Evolutionary conservation across 345 rosid genomes (phyloP), one percentile per base, ranked within the genome.

Genomic region (Atalantia buxifolia): DNA sequence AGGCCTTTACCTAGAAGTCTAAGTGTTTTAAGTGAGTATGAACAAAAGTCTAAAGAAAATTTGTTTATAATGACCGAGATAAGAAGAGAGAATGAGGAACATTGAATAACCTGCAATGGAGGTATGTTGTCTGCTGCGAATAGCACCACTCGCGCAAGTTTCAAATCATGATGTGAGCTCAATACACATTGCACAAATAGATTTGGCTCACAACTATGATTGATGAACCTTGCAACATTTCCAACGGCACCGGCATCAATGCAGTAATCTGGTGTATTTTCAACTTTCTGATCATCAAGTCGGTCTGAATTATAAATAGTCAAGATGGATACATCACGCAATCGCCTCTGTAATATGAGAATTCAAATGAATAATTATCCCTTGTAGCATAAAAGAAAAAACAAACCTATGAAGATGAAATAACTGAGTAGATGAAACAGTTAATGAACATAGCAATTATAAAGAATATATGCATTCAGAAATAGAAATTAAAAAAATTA

Each of bases 61-160:
- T 50, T 12, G 42, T 2, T 57, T 4, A 14, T 69, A 40, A 16
- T 38, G 68, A 45, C 21, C 25, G 24, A n/a, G n/a, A 25, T 6
- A 21, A 27, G 5, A 16, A 70, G 56, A 35, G 66, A 55, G 14
- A 16, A 9, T 2, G 55, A 27, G 63, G 35, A 78, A 36, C 27
- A 63, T 27, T 66, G 30, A 59, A 72, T 71, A 67, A 97, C 98
- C 97, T 96, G 98, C 83, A 92, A 76, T 10, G 99, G 95, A 12
- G 98, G 92, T 72, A 97, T 94, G 86, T 93, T 94, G 81, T 97
- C 99, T 10, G 98, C 97, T 6, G 99, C 99, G 76, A 94, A 91
- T 14, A 94, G 89, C 85, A 94, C 89, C 70, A 97, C 93, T 24
- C 95, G 88, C 33, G 98, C 98, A 67, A 92, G 97, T 77, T 86